Percentiles rank a stretch among this genome's conserved stretches.
Conservation (phyloP, 306 rosid species). For the Parietaria judaica region DNA sequence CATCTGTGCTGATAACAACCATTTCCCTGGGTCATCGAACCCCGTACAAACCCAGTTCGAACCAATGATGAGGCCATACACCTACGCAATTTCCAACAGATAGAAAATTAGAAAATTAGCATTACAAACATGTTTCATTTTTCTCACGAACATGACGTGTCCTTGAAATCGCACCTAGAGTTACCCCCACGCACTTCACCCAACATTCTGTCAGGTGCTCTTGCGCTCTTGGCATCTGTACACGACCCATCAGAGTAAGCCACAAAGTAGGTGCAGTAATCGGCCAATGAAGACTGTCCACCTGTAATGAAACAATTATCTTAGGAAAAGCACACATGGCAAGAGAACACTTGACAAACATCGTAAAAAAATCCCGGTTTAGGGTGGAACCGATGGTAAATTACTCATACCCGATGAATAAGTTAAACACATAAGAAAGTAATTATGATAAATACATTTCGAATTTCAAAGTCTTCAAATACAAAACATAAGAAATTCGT, state of each 20-base stretch:
- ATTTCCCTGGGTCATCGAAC: slow-evolving; percentile 83
- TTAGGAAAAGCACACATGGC: slow-evolving; percentile 14
- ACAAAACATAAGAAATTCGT: no score
- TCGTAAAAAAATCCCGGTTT: no score
- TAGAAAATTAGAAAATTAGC: slow-evolving; percentile 14
- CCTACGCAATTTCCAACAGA: slow-evolving; percentile 28
- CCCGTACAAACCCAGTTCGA: slow-evolving; percentile 87
- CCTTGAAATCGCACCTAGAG: slow-evolving; percentile 55
- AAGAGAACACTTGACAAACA: slow-evolving; percentile 1
- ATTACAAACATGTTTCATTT: slow-evolving; percentile 17
- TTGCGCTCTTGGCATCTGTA: slow-evolving; percentile 83
- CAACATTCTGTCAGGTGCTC: slow-evolving; percentile 93
- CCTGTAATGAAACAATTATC: slow-evolving; percentile 42
- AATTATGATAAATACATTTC: no score
- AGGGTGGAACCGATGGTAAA: no score
- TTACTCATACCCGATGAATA: no score
- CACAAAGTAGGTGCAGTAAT: slow-evolving; percentile 95
- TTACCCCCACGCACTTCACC: slow-evolving; percentile 94
- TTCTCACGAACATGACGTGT: slow-evolving; percentile 1
- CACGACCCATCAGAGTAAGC: slow-evolving; percentile 98
- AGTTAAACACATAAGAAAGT: no score
- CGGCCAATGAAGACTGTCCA: slow-evolving; percentile 98
- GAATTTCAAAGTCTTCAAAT: no score
- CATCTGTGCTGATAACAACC: slow-evolving; percentile 96
- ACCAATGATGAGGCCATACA: slow-evolving; percentile 96